A percentile compares a stretch with the other conserved stretches of the same genome.
Conservation (phyloP, 129 eudicot species). For the Lonicera japonica region DNA sequence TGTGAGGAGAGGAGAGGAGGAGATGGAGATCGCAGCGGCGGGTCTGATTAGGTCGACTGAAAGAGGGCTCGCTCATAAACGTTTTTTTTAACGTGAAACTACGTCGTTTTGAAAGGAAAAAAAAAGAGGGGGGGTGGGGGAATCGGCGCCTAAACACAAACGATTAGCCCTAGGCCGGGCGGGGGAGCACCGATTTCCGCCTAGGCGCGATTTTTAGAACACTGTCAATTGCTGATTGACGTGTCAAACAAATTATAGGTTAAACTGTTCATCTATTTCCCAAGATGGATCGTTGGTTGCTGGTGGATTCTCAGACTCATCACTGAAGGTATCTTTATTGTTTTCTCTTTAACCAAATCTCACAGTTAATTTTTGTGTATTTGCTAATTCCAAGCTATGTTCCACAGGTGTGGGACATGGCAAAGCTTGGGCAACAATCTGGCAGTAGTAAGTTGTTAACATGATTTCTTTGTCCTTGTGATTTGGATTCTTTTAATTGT, state of each 20-base stretch:
- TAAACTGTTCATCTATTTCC: slow-evolving; percentile 89
- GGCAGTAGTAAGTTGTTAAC: slow-evolving; percentile 52
- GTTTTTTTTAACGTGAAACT: no score
- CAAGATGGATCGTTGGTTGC: slow-evolving; percentile 96
- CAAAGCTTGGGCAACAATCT: slow-evolving; percentile 77
- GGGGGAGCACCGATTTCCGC: no score
- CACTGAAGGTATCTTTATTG: slow-evolving; percentile 60
- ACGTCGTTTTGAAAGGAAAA: no score
- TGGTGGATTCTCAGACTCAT: slow-evolving; percentile 98
- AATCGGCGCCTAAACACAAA: no score
- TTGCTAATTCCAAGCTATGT: slow-evolving; percentile 10
- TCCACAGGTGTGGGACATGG: slow-evolving; percentile 91
- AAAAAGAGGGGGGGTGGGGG: no score
- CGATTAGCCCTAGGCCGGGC: no score
- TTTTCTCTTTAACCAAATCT: slow-evolving; percentile 10
- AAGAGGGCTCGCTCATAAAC: no score
- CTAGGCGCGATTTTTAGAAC: no score
- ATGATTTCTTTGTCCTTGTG: background rate
- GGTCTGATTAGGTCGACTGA: no score
- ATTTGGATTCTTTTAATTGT: no score
- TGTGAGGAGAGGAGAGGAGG: no score
- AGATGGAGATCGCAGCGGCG: no score
- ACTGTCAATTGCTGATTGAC: slow-evolving; percentile 12
- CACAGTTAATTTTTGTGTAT: slow-evolving; percentile 3
- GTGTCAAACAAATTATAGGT: slow-evolving; percentile 30